phyloP scores from a whole-genome alignment of 768 basidiomycete species.

The Phaeotremella fagi region DNA sequence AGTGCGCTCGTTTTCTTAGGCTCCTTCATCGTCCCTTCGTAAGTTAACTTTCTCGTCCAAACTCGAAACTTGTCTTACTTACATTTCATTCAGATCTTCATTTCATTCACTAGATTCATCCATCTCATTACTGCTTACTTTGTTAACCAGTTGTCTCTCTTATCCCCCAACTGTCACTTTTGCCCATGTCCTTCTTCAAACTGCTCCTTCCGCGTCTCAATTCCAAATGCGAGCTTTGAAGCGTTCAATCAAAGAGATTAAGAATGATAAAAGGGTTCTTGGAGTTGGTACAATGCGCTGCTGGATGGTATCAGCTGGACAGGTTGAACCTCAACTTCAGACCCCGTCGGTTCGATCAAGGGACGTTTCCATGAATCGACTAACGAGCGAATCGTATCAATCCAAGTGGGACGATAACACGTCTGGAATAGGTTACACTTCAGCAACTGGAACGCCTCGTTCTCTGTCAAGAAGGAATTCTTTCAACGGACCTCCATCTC shows the following conservation, averaged over 20 bases:
- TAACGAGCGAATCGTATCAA: neutral
- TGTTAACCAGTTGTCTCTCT: slow-evolving; percentile 74
- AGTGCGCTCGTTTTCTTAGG: slow-evolving; percentile 57
- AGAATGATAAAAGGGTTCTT: slow-evolving; percentile 29
- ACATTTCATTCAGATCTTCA: slow-evolving; percentile 21
- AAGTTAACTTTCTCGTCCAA: slow-evolving; percentile 40
- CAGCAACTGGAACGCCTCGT: neutral
- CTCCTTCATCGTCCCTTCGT: slow-evolving; percentile 58
- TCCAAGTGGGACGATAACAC: neutral
- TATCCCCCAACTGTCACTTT: slow-evolving; percentile 79
- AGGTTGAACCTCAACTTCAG: no score
- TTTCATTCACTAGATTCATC: slow-evolving; percentile 67
- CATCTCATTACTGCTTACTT: slow-evolving; percentile 70
- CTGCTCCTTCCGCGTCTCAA: slow-evolving; percentile 57
- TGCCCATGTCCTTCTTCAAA: slow-evolving; percentile 82
- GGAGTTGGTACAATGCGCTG: slow-evolving; percentile 36
- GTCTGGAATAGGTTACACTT: neutral
- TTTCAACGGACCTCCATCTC: neutral
- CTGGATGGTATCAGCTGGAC: slow-evolving; percentile 20
- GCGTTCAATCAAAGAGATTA: slow-evolving; percentile 73
- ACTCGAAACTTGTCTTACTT: neutral
- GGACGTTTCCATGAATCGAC: no score
- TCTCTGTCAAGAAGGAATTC: neutral
- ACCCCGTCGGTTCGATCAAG: no score
- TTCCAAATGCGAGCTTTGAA: slow-evolving; percentile 77